These are phyloP conservation scores for Gossypium trilobum DNA, from an alignment of 441 rosid species.

Conservation along the genomic window DNA sequence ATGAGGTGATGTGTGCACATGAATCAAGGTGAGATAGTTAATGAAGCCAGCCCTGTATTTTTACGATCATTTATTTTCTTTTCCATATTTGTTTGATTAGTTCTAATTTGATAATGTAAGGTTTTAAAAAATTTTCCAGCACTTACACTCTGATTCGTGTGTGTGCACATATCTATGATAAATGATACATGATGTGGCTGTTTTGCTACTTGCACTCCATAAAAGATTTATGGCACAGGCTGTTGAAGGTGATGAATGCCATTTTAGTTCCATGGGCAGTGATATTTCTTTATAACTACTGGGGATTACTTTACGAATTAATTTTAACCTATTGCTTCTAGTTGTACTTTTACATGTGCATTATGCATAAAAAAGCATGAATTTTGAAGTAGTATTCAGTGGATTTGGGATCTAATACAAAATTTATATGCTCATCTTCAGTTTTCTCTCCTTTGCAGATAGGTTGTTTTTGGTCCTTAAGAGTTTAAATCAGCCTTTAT, in stretches of 20 bases:
- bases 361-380: not conserved
- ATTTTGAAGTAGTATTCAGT: slow-evolving; percentile 1
- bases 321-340: not conserved
- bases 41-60: not conserved
- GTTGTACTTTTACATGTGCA: slow-evolving; percentile 4
- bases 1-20: not conserved
- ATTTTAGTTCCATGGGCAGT: not conserved
- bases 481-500: slow-evolving; percentile 44
- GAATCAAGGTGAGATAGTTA: not conserved
- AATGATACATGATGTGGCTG: not conserved
- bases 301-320: not conserved
- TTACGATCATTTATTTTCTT: not conserved
- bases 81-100: not conserved
- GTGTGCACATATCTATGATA: not conserved
- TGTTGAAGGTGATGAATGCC: not conserved
- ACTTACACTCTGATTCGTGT: not conserved
- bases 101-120: not conserved
- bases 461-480: slow-evolving; percentile 16
- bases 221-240: not conserved
- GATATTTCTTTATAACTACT: slow-evolving; percentile 6
- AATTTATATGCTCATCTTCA: slow-evolving; percentile 15
- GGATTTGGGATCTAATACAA: slow-evolving; percentile 5
- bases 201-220: not conserved
- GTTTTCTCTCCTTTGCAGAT: slow-evolving; percentile 38
- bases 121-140: not conserved